phyloP scores from a whole-genome alignment of 345 rosid genomes.

The Populus alba region DNA sequence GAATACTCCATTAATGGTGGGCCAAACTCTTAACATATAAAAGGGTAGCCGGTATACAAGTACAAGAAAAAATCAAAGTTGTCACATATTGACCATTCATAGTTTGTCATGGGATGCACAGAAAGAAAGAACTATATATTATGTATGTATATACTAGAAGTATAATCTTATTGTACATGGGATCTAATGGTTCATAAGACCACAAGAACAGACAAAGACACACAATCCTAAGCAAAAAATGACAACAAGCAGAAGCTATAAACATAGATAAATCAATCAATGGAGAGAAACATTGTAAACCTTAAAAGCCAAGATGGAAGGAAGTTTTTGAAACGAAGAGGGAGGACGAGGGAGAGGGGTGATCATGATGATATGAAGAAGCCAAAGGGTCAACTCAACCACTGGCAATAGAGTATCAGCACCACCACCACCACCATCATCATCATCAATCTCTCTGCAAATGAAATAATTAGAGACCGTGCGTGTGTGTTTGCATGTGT shows the following conservation, averaged over 20 bases:
- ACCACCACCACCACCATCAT: neutral
- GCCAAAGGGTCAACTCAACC: neutral
- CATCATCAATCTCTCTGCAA: neutral
- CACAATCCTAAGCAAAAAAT: neutral
- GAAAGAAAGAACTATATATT: neutral
- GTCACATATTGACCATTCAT: neutral
- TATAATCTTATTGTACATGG: neutral
- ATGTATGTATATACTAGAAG: too few species aligned
- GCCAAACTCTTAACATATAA: neutral
- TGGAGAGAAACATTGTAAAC: neutral
- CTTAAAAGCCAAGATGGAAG: neutral
- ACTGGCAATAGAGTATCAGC: neutral
- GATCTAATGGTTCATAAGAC: neutral
- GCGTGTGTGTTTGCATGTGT: neutral
- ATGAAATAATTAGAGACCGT: slow-evolving; percentile 8
- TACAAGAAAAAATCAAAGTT: neutral
- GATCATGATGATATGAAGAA: neutral
- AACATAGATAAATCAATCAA: neutral
- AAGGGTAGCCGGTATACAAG: neutral
- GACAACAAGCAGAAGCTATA: neutral
- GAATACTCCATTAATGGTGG: neutral
- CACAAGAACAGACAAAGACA: neutral
- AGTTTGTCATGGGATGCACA: neutral
- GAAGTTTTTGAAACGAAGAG: too few species aligned
- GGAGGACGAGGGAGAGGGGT: neutral